Conservation (phyloP, 805 yeast species). For the Yamadazyma philogaea region DNA sequence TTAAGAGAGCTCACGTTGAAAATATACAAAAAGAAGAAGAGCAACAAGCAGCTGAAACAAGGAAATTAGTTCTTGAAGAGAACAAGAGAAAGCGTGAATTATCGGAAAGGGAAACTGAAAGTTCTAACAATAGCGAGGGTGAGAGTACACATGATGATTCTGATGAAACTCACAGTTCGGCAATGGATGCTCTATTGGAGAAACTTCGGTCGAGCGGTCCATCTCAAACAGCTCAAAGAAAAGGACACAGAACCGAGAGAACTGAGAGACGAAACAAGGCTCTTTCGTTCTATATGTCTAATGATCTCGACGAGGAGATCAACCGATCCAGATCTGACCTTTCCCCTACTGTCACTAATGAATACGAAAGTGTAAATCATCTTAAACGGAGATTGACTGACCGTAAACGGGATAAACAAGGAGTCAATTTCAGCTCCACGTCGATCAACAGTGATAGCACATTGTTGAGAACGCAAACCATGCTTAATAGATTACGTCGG, state of each 20-base stretch:
- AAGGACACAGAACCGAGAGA: slow-evolving; percentile 14
- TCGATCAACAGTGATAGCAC: slow-evolving; percentile 21
- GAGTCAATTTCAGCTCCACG: slow-evolving; percentile 8
- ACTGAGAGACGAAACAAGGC: slow-evolving; percentile 25
- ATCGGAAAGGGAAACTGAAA: slow-evolving; percentile 6
- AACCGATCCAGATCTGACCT: not conserved
- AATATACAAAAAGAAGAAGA: slow-evolving; percentile 83
- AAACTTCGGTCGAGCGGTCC: slow-evolving; percentile 31
- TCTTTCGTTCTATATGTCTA: slow-evolving; percentile 31
- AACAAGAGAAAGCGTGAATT: slow-evolving; percentile 2
- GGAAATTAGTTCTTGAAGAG: slow-evolving; percentile 32
- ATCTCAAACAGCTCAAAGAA: not conserved
- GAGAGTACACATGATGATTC: slow-evolving; percentile 9
- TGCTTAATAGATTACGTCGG: slow-evolving; percentile 34
- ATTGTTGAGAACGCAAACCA: slow-evolving; percentile 38
- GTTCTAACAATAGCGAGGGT: slow-evolving; percentile 11
- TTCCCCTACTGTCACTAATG: slow-evolving; percentile 9
- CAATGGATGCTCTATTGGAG: slow-evolving; percentile 31
- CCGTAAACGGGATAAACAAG: slow-evolving; percentile 20
- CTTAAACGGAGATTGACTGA: slow-evolving; percentile 38
- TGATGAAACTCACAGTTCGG: slow-evolving; percentile 19
- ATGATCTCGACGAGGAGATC: slow-evolving; percentile 19
- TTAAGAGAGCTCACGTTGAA: slow-evolving; percentile 74
- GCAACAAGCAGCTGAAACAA: slow-evolving; percentile 42
- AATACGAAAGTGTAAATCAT: slow-evolving; percentile 38